Base-by-base conservation (phyloP, 2,329 filamentous ascomycete species). In the Leptographium lundbergii region DNA sequence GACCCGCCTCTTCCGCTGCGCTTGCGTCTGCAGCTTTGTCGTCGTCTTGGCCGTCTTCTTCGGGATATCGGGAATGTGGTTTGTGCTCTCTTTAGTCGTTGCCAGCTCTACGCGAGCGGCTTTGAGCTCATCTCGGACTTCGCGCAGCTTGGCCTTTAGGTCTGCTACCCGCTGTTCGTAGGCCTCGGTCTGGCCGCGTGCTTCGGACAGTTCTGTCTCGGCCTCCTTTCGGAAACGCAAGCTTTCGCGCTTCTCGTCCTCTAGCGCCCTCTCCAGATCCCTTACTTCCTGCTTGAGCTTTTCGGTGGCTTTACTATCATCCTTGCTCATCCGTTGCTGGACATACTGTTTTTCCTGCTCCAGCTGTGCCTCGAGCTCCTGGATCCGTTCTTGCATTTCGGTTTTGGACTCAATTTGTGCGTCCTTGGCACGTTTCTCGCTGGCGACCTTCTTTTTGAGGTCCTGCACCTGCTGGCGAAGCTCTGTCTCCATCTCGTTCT, bases 71-170 rank as follows among this genome's bases (percentile, higher is more conserved):
- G 57, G 39, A 50, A 55, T 50, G 19, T 61, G 57, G 78, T 70
- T 62, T 77, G 77, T 48, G 70, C 71, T 57, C 39, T 70, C 67
- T 52, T 71, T 69, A 1, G 69, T 70, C 55, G 17, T n/a, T 6
- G 71, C 14, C 13, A 80, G 69, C 60, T 79, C 75, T 2, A 71
- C 68, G n/a, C 73, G 73, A 25, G 73, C 71, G 67, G 86, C 81
- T 68, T 89, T 90, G 29, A 94, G 78, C 67, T 89, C 85, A 36
- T 87, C 82, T 62, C 90, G 89, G 0, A 82, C 80, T 11, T 81
- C 77, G 57, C 82, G 82, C 24, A 92, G 73, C 69, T 91, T 91
- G 59, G 79, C 78, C 66, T 84, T 84, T 67, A 89, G 79, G 24
- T 82, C 81, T 57, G 83, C 84, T 19, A 94, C 72, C 63, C 87